phyloP scores from a whole-genome alignment of 78 protist genomes.

The Dictyostelium brefeldianum region DNA sequence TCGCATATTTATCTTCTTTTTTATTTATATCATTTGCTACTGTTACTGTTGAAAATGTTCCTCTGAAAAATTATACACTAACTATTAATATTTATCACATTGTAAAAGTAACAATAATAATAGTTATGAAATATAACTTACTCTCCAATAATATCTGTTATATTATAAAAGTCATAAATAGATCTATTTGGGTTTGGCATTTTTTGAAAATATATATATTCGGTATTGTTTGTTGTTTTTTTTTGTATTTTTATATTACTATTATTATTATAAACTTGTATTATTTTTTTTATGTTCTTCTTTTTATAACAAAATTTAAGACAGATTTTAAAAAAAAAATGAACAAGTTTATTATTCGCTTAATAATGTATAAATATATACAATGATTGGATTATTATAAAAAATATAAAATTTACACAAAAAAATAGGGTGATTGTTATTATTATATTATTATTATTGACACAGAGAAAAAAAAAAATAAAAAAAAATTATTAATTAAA shows the following conservation, averaged over 20 bases:
- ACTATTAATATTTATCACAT: neutral
- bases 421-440: no score
- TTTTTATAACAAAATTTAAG: conserved; percentile 6
- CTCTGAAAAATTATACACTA: neutral
- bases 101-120: neutral
- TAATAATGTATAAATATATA: neutral
- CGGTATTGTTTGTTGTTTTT: neutral
- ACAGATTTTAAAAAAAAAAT: neutral
- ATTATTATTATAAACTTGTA: neutral
- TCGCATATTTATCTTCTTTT: conserved; percentile 54
- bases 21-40: conserved; percentile 30
- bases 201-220: neutral
- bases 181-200: conserved; percentile 32
- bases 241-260: neutral
- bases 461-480: no score
- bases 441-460: no score
- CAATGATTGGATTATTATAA: neutral
- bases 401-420: no score
- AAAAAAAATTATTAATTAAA: no score
- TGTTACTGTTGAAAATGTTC: conserved; percentile 70
- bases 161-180: conserved; percentile 60
- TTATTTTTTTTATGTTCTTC: conserved; percentile 7
- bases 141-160: conserved; percentile 79
- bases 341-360: neutral
- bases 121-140: neutral